phyloP scores from a whole-genome alignment of 73 alveolate genomes.

The Paramecium sexaurelia region DNA sequence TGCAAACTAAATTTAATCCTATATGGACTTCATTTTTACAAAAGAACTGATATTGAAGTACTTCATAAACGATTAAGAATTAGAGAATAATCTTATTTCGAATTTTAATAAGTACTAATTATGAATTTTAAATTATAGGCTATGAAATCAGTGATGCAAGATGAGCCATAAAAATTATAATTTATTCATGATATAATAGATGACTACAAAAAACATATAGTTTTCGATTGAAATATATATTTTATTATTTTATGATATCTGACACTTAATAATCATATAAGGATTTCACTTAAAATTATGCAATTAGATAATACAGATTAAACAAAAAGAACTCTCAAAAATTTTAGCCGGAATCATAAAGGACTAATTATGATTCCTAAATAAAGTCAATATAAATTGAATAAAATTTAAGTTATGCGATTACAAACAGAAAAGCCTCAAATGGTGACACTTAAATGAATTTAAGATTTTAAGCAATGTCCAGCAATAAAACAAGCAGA shows the following conservation, averaged over 20 bases:
- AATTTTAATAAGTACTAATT: neutral
- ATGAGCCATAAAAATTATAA: neutral
- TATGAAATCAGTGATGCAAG: neutral
- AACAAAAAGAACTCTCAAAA: neutral
- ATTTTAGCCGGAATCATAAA: neutral
- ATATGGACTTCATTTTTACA: slow-evolving; percentile 21
- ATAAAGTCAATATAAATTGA: neutral
- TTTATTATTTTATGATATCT: neutral
- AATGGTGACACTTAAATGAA: neutral
- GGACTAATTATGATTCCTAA: neutral
- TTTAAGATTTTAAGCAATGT: neutral
- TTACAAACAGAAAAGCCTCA: neutral
- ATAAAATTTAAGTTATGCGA: neutral
- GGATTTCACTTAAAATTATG: neutral
- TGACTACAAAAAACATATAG: slow-evolving; percentile 39
- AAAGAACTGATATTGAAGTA: slow-evolving; percentile 42
- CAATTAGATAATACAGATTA: neutral
- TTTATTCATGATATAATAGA: slow-evolving; percentile 10
- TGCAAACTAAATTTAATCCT: slow-evolving; percentile 30
- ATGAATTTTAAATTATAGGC: neutral
- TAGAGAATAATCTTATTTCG: slow-evolving; percentile 7
- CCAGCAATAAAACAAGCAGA: neutral
- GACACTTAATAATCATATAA: neutral
- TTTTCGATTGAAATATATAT: slow-evolving; percentile 5
- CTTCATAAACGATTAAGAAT: slow-evolving; percentile 29